Base-by-base conservation (phyloP, 2,329 filamentous ascomycete genomes). In the Thermothelomyces thermophilus region DNA sequence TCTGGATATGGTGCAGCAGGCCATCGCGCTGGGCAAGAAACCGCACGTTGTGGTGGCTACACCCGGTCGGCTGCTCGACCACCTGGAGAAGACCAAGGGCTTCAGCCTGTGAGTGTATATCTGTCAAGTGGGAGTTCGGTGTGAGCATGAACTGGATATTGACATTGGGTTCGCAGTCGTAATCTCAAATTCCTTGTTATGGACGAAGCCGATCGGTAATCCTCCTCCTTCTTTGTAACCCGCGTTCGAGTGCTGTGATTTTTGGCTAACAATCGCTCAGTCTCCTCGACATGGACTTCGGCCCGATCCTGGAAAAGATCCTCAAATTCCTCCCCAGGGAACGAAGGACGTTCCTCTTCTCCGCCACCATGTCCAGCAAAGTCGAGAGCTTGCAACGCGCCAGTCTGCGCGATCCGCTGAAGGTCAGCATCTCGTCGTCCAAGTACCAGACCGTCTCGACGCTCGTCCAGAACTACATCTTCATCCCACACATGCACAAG, bases 11-110 rank as follows among this genome's bases (percentile, higher is more conserved):
- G 87, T 96, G 1, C 80, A 87, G 0, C 93, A 98, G 66, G 71
- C 86, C 1, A 94, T 98, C 56, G 86, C 90, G 0, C 78, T 98
- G 0, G 89, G 87, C n/a, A 96, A 95, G 76, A 91, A 91, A 61
- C 93, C 93, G 7, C 93, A 98, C 63, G 84, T 98, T 20, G 75
- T 97, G 19, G 90, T 97, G 34, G 91, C 91, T 0, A 96, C 91
- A 0, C 91, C 91, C 0, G 91, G 58, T 16, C 51, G 91, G 50
- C 72, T 96, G 19, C 74, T 96, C 4, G 93, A 97, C 62, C 93
- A 98, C 61, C 73, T 97, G 8, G 90, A 97, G 66, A 95, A 95
- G 69, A 98, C 93, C 2, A 96, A 95, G 68, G 91, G 93, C 10
- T 97, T 98, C 69, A 90, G 86, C 1, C 72, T 97, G 42, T 80